Base-by-base conservation (phyloP, 2,329 filamentous ascomycete genomes). In the Colletotrichum tropicale region DNA sequence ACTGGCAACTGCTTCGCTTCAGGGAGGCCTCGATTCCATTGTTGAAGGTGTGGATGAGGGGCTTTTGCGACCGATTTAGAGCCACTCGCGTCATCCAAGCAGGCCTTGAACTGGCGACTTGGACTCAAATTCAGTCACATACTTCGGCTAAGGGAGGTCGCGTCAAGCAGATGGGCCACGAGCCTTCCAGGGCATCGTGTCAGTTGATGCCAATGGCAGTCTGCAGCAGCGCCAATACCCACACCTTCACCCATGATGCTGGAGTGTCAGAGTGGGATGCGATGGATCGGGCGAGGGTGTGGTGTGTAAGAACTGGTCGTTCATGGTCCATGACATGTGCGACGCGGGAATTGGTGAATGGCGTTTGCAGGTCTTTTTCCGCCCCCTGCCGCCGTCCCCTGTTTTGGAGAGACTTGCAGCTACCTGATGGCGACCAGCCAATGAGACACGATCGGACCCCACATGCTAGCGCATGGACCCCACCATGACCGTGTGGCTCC, bases 41-140 rank as follows among this genome's bases (percentile, higher is more conserved):
- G 43, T 52, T 52, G n/a, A 52, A 26, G 28, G 36, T 69, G 34
- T 26, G 28, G 62, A 38, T 9, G 43, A 66, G 73, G 73, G 73
- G 73, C 62, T 43, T 67, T 67, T 74, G 36, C 69, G 62, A 68
- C 13, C 13, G 30, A 55, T 34, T 16, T 30, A 67, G 55, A 32
- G 73, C 73, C 62, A 72, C 73, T 67, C 55, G 69, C 68, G 73
- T 72, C 69, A 75, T 67, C 21, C 18, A 13, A 58, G 12, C 18
- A 34, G 21, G 48, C 21, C 43, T 30, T 21, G 24, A 16, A 38
- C 58, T 55, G 68, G 61, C 52, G 9, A 55, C 60, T 62, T 28
- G 30, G 28, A 48, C 38, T 18, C 61, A 52, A 8, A 13, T 6
- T 8, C 34, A 32, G 56, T 58, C 55, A 28, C 55, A n/a, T 6